Base-by-base conservation (phyloP, 75 land plant species). In the Cunninghamia lanceolata region DNA sequence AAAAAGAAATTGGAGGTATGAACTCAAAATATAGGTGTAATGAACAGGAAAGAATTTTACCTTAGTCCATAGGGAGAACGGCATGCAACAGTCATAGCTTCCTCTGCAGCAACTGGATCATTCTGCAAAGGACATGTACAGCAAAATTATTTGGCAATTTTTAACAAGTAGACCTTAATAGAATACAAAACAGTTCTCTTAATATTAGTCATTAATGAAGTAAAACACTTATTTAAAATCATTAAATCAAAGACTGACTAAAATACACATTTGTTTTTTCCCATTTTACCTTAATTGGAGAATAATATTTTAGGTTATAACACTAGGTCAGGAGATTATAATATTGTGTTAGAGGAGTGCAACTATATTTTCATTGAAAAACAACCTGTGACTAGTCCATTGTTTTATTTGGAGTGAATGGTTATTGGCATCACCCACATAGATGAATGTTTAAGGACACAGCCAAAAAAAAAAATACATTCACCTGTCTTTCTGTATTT, bases 51-150 rank as follows among this genome's bases (percentile, higher is more conserved):
- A 45, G 32, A n/a, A 45, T 32, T 11, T 71, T 45, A 95, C 96
- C 93, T 90, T 83, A 88, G 86, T 45, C 93, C 96, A 86, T 95
- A 95, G 54, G 93, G 91, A 84, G 92, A 90, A 59, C 81, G 83
- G 54, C 90, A 85, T 80, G 95, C 93, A 46, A 88, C 92, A 34
- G 90, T 54, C 56, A 95, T 77, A 59, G 93, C 91, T 59, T 16
- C 34, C 82, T 92, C 92, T 28, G 96, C 95, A 56, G 83, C 83
- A 85, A 89, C 91, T 42, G 88, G 14, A 45, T 90, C 53, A 6
- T 85, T 90, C 95, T 95, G 94, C 88, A 86, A 15, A 70, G 50
- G 46, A 42, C 9, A 42, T 40, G 82, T 10, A 45, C n/a, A 79
- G 19, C 6, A 76, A 36, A 76, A 40, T 40, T 79, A 42, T 13